Evolutionary conservation across 2,329 filamentous ascomycete genomes (phyloP).

Genomic region (Pseudogymnoascus sp.): DNA sequence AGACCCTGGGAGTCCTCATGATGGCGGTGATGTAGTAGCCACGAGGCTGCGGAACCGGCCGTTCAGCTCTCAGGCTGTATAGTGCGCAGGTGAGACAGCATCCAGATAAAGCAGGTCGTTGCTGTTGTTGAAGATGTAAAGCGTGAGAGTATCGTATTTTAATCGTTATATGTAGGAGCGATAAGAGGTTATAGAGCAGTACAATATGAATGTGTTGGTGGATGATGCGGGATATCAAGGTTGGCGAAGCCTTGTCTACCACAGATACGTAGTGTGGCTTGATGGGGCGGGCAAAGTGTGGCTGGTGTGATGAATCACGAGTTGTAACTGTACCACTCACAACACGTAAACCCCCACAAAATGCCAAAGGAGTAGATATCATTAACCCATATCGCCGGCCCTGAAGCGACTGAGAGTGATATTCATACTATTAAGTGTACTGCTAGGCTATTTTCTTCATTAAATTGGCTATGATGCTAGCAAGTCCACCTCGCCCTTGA

Average conservation of each 20-base stretch:
- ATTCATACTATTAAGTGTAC: background rate
- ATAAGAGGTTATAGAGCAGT: background rate
- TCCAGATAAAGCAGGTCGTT: conserved; percentile 9
- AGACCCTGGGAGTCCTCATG: conserved; percentile 29
- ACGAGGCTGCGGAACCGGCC: conserved; percentile 17
- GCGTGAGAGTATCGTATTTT: background rate
- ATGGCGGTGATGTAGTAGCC: conserved; percentile 15
- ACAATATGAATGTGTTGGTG: background rate
- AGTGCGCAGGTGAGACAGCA: conserved; percentile 10
- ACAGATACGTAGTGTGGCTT: conserved; percentile 4
- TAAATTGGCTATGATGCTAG: background rate
- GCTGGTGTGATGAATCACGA: conserved; percentile 7
- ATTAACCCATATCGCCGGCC: background rate
- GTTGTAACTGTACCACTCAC: background rate
- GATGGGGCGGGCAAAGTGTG: background rate
- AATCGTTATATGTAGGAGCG: conserved; percentile 6
- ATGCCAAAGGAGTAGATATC: background rate
- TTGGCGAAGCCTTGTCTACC: conserved; percentile 1
- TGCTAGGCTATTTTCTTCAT: background rate
- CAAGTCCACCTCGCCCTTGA: background rate
- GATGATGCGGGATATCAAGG: background rate
- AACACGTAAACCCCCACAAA: conserved; percentile 2
- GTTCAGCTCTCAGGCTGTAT: conserved; percentile 23
- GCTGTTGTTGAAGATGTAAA: background rate
- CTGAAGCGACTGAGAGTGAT: background rate